Evolutionary conservation across 768 basidiomycete genomes (phyloP), one percentile per base, ranked within the genome.

Genomic region (Pleurotus citrinopileatus): DNA sequence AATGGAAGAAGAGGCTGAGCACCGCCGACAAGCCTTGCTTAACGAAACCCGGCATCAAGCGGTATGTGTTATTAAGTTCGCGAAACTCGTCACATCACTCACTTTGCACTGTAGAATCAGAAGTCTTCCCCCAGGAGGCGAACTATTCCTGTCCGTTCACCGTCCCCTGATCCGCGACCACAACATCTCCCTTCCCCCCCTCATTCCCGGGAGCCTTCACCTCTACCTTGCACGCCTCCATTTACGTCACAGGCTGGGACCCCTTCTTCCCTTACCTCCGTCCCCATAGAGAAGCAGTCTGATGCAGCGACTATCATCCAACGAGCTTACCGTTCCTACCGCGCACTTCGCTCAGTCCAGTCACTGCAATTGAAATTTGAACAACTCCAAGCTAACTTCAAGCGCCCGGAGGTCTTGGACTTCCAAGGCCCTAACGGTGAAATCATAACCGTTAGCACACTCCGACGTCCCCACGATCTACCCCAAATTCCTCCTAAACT

Each of bases 241-340:
- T 26, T 46, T 29, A 54, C 57, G 12, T 42, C 55, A 8, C 36
- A 42, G 37, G 50, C 63, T 12, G 28, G 44, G 7, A 40, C 55
- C 15, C 40, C 61, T 7, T 26, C 57, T n/a, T 53, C 64, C 20
- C n/a, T 51, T 13, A 47, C 60, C 1, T 56, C 60, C 12, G 57
- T 64, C 20, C 63, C 69, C 9, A 38, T 57, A 7, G 70, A 75
- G 54, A 60, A 59, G 2, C 71, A 72, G 42, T 58, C 73, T 10
- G 65, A 71, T 45, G 74, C 78, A 2, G 81, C 81, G 2, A 66
- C 68, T 25, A 73, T 62, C 45, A 81, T 83, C 43, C 82, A 82
- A 56, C 67, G 67, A 6, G 65, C 67, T 42, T 79, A 73, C 65
- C 81, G 80, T 50, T 61, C 73, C 17, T 69, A 74, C 59, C 62